Percentiles rank a stretch among this genome's conserved stretches.
Evolutionary conservation across 257 asterid genomes (phyloP).

Genomic region (Coffea eugenioides): DNA sequence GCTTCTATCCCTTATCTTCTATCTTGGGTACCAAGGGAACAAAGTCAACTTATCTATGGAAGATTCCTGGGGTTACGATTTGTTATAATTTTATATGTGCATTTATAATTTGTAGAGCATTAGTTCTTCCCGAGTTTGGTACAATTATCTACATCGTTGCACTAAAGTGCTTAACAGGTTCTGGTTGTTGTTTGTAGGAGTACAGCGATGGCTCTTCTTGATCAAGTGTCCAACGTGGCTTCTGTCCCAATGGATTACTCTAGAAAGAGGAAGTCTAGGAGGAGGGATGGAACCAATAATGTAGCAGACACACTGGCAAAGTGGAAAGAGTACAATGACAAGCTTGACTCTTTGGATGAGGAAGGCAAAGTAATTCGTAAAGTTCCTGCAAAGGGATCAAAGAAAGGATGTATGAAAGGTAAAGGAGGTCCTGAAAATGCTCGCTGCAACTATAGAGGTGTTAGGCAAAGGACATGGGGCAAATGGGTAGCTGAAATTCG

Average conservation of each 20-base stretch:
- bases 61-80: not conserved
- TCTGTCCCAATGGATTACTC: slow-evolving; percentile 20
- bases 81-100: not conserved
- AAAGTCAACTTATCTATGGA: not conserved
- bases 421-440: slow-evolving; percentile 30
- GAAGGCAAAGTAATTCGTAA: slow-evolving; percentile 20
- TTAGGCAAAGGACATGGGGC: slow-evolving; percentile 47
- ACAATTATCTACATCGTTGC: not conserved
- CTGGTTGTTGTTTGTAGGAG: slow-evolving; percentile 12
- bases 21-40: not conserved
- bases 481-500: slow-evolving; percentile 50
- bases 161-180: not conserved
- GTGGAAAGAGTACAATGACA: slow-evolving; percentile 40
- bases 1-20: not conserved
- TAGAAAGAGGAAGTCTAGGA: slow-evolving; percentile 29
- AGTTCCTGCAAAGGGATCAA: slow-evolving; percentile 43
- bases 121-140: not conserved
- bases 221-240: not conserved
- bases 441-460: slow-evolving; percentile 37
- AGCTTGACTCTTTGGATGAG: slow-evolving; percentile 12
- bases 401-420: slow-evolving; percentile 45
- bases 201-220: slow-evolving; percentile 12
- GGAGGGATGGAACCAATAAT: slow-evolving; percentile 17
- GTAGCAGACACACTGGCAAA: slow-evolving; percentile 33
- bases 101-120: not conserved